Percentiles rank a stretch among this genome's conserved stretches.
These are phyloP conservation scores for Talaromyces piceae DNA, from an alignment of 2,329 filamentous ascomycete species.

Conservation along the genomic window DNA sequence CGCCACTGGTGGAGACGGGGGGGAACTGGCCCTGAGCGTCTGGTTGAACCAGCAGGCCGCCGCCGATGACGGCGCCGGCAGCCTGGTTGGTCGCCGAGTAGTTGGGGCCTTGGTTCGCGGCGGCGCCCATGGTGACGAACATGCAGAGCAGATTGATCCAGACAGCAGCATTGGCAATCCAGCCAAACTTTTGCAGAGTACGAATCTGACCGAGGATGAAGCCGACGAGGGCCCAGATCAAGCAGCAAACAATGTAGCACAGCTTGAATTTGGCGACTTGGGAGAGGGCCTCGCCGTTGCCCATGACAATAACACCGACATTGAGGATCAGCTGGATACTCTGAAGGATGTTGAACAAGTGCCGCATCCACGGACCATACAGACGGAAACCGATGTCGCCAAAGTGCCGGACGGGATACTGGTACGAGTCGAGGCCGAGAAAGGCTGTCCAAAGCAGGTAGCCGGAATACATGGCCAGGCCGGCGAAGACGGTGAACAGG, in stretches of 20 bases:
- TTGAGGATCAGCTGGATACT: conserved; percentile 37
- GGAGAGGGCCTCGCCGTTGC: conserved; percentile 48
- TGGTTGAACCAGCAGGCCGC: conserved; percentile 19
- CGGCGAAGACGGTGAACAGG: conserved; percentile 41
- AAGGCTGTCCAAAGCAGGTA: conserved; percentile 42
- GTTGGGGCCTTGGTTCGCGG: conserved; percentile 44
- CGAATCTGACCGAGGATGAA: conserved; percentile 51
- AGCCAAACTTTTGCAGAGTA: conserved; percentile 48
- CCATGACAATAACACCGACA: conserved; percentile 37
- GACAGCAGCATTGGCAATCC: conserved; percentile 49
- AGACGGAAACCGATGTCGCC: conserved; percentile 45
- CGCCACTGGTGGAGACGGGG: conserved; percentile 17
- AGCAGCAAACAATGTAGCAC: conserved; percentile 48
- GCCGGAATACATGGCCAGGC: conserved; percentile 38
- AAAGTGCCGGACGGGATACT: conserved; percentile 42
- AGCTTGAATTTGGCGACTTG: conserved; percentile 45
- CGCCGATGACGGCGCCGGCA: conserved; percentile 17
- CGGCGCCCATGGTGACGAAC: conserved; percentile 47
- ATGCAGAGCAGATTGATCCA: conserved; percentile 52
- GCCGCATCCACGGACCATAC: conserved; percentile 40
- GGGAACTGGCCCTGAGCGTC: conserved; percentile 16
- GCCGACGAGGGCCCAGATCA: conserved; percentile 47
- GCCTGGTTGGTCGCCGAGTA: conserved; percentile 27
- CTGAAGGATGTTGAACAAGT: conserved; percentile 44
- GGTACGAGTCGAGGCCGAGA: conserved; percentile 42